phyloP scores from a whole-genome alignment of 2,329 filamentous ascomycete species.

The Ophioceras dolichostomum region DNA sequence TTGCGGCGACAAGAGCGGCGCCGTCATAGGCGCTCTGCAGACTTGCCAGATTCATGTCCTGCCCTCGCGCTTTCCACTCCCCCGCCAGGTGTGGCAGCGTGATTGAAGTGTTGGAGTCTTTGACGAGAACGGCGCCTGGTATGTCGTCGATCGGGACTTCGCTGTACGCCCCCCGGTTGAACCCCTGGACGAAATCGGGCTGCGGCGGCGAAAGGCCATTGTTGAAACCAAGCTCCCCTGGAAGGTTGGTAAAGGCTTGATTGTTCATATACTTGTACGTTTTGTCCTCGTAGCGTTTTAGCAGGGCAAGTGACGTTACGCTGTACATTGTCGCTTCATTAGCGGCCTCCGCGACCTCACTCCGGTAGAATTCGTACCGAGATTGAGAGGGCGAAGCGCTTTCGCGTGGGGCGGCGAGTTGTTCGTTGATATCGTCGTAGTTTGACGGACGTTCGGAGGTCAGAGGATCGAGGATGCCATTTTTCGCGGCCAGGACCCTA shows the following conservation, averaged over 20 bases:
- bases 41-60: constrained; percentile 8
- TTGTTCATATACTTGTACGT: constrained; percentile 5
- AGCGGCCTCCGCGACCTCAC: constrained; percentile 2
- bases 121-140: constrained; percentile 8
- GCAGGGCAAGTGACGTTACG: constrained; percentile 4
- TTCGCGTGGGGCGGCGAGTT: constrained; percentile 3
- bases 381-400: constrained; percentile 8
- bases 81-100: constrained; percentile 15
- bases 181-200: constrained; percentile 16
- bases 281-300: constrained; percentile 11
- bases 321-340: constrained; percentile 10
- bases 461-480: constrained; percentile 7
- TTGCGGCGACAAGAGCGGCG: constrained; percentile 14
- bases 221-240: constrained; percentile 15
- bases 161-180: constrained; percentile 6
- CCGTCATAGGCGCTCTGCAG: constrained; percentile 13
- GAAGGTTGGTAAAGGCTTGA: constrained; percentile 11
- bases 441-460: constrained; percentile 10
- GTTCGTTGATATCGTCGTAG: constrained; percentile 7
- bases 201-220: constrained; percentile 13
- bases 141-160: constrained; percentile 7
- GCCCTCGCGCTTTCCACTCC: constrained; percentile 12
- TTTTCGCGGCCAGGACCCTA: constrained; percentile 5
- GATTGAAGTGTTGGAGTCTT: constrained; percentile 8
- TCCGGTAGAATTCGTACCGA: constrained; percentile 5